Percentiles rank a stretch among this genome's conserved stretches.
phyloP scores from a whole-genome alignment of 345 rosid species.

The Salix viminalis region DNA sequence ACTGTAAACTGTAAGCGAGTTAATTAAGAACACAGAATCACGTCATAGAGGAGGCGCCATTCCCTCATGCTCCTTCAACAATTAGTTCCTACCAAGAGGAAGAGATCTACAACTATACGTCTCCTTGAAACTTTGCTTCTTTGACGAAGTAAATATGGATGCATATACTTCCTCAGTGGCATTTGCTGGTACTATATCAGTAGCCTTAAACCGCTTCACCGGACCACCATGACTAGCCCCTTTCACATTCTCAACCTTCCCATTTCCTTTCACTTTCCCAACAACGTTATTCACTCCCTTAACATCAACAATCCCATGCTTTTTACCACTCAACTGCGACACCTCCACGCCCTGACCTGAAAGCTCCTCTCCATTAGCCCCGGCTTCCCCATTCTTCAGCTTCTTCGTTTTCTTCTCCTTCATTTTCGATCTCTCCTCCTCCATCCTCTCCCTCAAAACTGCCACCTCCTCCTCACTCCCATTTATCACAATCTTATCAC shows the following conservation, averaged over 20 bases:
- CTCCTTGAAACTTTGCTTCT: slow-evolving; percentile 63
- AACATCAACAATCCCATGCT: slow-evolving; percentile 35
- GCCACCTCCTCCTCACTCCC: slow-evolving; percentile 81
- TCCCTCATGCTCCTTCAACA: slow-evolving; percentile 5
- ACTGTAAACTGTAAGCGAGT: background rate
- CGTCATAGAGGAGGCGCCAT: slow-evolving; percentile 2
- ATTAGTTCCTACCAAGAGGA: slow-evolving; percentile 78
- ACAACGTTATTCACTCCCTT: slow-evolving; percentile 35
- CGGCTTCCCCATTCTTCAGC: slow-evolving; percentile 40
- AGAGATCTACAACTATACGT: slow-evolving; percentile 81
- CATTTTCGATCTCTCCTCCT: slow-evolving; percentile 52
- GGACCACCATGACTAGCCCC: slow-evolving; percentile 23
- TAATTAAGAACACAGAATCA: slow-evolving; percentile 1
- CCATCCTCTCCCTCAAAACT: slow-evolving; percentile 60
- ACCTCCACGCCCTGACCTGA: slow-evolving; percentile 9
- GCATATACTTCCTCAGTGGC: slow-evolving; percentile 85
- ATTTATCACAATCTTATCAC: slow-evolving; percentile 71
- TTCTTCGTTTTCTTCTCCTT: slow-evolving; percentile 67
- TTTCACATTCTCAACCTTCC: slow-evolving; percentile 34
- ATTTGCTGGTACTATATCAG: slow-evolving; percentile 60
- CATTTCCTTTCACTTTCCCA: slow-evolving; percentile 40
- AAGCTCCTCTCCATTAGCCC: slow-evolving; percentile 17
- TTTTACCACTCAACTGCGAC: slow-evolving; percentile 30
- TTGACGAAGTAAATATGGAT: slow-evolving; percentile 82
- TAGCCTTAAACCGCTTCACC: slow-evolving; percentile 62